phyloP scores from a whole-genome alignment of 306 rosid genomes.

The Hippophae rhamnoides region DNA sequence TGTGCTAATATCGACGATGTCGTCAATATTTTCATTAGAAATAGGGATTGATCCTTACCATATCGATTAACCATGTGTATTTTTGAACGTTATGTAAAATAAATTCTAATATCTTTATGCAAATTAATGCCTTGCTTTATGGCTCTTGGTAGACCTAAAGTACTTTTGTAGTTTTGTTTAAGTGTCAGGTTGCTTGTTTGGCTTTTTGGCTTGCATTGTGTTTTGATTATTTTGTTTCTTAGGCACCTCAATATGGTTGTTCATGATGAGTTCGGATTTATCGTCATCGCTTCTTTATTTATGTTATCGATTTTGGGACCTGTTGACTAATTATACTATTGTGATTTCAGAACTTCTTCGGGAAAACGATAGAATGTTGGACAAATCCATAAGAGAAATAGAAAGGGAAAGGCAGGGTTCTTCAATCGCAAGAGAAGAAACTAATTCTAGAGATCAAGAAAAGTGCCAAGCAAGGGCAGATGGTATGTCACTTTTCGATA shows the following conservation, averaged over 20 bases:
- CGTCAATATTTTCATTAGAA: no score
- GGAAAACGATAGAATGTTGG: slow-evolving; percentile 96
- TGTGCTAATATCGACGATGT: no score
- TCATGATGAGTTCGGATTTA: neutral
- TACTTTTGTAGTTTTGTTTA: no score
- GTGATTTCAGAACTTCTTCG: slow-evolving; percentile 77
- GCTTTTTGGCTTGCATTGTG: neutral
- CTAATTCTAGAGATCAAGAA: slow-evolving; percentile 87
- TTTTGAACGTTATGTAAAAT: no score
- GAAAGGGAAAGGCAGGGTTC: slow-evolving; percentile 84
- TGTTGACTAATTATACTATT: slow-evolving; percentile 4
- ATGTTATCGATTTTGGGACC: neutral
- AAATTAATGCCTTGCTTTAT: no score
- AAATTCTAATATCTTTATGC: no score
- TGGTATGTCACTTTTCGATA: slow-evolving; percentile 39
- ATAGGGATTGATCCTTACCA: no score
- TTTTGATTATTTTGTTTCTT: neutral
- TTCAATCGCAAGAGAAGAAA: slow-evolving; percentile 90
- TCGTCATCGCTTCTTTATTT: neutral
- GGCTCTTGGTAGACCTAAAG: no score
- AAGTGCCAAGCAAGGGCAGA: slow-evolving; percentile 98
- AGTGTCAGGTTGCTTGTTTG: no score
- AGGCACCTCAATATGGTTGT: neutral
- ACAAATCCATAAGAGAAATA: slow-evolving; percentile 89
- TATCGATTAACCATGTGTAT: no score